Evolutionary conservation across 1,284 basidiomycete species (phyloP), one percentile per base, ranked within the genome.

Genomic region (Phellinidium pouzarii): DNA sequence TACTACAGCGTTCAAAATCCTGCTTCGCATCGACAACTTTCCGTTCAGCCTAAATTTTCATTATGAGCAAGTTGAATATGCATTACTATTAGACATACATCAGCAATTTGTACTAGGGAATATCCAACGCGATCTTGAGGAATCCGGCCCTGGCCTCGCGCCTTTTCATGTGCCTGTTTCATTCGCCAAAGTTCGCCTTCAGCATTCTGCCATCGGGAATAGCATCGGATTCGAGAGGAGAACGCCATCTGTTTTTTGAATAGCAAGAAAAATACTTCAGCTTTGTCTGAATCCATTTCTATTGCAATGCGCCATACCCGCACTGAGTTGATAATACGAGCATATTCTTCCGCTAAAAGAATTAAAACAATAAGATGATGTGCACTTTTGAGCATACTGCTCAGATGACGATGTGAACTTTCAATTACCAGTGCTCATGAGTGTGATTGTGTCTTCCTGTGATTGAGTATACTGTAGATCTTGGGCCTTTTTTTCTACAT

Each of bases 1-100:
- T 84, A 25, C 91, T 88, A 4, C 90, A 86, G 26, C 87, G 79
- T 43, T 97, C 93, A 64, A 91, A 99, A 58, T 96, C 91, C 50
- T 83, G 79, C 61, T 88, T 87, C 0, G 86, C 77, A 47, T 94
- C 91, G 44, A 88, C 68, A 3, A 86, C 83, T 27, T 84, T 80
- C 52, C 91, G 76, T 67, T 97, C 94, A 1, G 88, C 85, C 93
- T 92, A 20, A 59, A 43, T 19, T 40, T 29, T n/a, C n/a, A 36
- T 7, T 17, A 40, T 48, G 20, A 48, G 36, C 34, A 38, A 9
- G 25, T 55, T 8, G 36, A 42, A 45, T 20, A 27, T 55, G 44
- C 26, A 52, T 50, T 14, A 42, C 54, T 48, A 14, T 36, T 46
- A 31, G 51, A 60, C 75, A 58, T 59, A 82, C 93, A 68, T 94